Conservation (phyloP, 2,329 filamentous ascomycete species). For the Cladophialophora bantiana region DNA sequence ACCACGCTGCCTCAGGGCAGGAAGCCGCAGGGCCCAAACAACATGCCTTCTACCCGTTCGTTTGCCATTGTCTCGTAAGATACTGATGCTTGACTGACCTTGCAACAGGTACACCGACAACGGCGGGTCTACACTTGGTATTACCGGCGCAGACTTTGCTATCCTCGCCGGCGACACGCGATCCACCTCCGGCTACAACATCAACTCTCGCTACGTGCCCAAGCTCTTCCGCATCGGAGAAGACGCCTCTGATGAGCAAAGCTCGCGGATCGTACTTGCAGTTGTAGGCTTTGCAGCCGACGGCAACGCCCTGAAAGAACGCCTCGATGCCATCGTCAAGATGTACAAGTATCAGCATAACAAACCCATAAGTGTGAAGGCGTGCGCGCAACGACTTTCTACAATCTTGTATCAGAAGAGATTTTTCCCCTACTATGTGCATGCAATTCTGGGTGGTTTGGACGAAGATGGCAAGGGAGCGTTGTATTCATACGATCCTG, state of each 20-base stretch:
- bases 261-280: conserved; percentile 85
- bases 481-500: conserved; percentile 96
- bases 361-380: conserved; percentile 92
- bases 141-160: conserved; percentile 90
- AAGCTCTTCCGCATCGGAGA: conserved; percentile 98
- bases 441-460: conserved; percentile 90
- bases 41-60: conserved; percentile 93
- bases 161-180: conserved; percentile 98
- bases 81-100: conserved; percentile 10
- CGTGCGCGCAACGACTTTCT: conserved; percentile 91
- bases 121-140: conserved; percentile 93
- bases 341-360: conserved; percentile 99
- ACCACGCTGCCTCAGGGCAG: conserved; percentile 52
- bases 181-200: conserved; percentile 95
- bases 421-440: conserved; percentile 98
- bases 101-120: conserved; percentile 83
- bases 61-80: conserved; percentile 10
- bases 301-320: conserved; percentile 90
- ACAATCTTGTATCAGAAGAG: conserved; percentile 97
- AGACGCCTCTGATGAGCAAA: conserved; percentile 68
- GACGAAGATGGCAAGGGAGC: conserved; percentile 95
- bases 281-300: conserved; percentile 97
- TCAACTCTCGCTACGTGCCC: conserved; percentile 93
- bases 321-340: conserved; percentile 92
- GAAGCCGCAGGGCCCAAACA: conserved; percentile 62